These are phyloP conservation scores for Pythium periplocum DNA, from an alignment of 352 stramenopile genomes.

Conservation along the genomic window DNA sequence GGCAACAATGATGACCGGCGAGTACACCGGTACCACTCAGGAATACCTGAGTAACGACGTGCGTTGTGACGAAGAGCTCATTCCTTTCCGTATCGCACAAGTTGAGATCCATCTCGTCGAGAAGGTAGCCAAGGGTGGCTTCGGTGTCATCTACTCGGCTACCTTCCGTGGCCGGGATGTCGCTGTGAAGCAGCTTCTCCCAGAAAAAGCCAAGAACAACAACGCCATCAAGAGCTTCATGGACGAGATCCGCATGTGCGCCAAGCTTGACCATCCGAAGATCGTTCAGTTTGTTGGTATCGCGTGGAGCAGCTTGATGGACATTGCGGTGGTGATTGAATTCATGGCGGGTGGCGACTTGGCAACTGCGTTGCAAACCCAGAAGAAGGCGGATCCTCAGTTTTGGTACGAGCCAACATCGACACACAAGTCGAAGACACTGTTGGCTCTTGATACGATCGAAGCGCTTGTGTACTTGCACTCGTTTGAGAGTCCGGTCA, in stretches of 20 bases:
- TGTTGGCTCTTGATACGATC: constrained; percentile 9
- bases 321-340: constrained; percentile 27
- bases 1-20: constrained; percentile 3
- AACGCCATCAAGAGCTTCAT: constrained; percentile 22
- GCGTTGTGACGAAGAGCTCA: constrained; percentile 15
- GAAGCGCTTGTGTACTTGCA: constrained; percentile 23
- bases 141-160: constrained; percentile 12
- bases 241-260: constrained; percentile 31
- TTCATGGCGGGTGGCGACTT: constrained; percentile 26
- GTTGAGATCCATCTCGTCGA: constrained; percentile 6
- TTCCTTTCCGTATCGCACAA: constrained; percentile 9
- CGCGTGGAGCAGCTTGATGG: constrained; percentile 24
- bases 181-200: constrained; percentile 16
- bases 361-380: constrained; percentile 8
- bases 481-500: constrained; percentile 17
- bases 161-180: constrained; percentile 7
- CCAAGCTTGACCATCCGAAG: constrained; percentile 26
- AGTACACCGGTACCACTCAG: constrained; percentile 3
- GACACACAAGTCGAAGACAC: constrained; percentile 8
- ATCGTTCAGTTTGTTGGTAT: constrained; percentile 33
- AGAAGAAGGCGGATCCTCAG: background rate
- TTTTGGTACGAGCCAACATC: background rate
- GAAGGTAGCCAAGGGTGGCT: constrained; percentile 17
- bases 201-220: constrained; percentile 19
- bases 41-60: constrained; percentile 21